Evolutionary conservation across 176 grass and related monocot species (phyloP).

Genomic region (Musa beccarii): DNA sequence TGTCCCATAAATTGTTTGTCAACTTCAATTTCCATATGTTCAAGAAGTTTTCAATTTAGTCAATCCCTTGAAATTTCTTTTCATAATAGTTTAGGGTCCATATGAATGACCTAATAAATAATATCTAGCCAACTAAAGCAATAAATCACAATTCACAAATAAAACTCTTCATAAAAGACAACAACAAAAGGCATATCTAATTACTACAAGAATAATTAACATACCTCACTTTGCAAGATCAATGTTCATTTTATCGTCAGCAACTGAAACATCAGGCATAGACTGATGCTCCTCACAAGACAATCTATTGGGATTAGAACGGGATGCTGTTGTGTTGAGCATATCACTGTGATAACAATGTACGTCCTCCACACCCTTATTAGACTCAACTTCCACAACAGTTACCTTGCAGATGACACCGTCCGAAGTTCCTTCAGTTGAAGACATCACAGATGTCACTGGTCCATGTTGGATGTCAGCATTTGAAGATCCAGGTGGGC

Average conservation of each 20-base stretch:
- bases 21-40: neutral
- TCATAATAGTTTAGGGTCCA: no score
- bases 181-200: neutral
- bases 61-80: neutral
- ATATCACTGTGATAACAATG: conserved; percentile 19
- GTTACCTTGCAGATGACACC: conserved; percentile 9
- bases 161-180: no score
- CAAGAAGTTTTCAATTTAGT: neutral
- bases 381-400: conserved; percentile 15
- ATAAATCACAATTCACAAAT: neutral
- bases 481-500: conserved; percentile 21
- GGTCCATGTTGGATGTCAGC: conserved; percentile 16
- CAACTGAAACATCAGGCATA: neutral
- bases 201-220: neutral
- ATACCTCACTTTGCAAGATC: conserved; percentile 5
- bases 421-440: conserved; percentile 27
- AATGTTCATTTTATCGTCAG: neutral
- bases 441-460: conserved; percentile 33
- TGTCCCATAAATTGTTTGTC: neutral
- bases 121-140: neutral
- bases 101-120: no score
- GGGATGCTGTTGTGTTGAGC: conserved; percentile 11
- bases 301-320: conserved; percentile 7
- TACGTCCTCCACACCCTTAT: conserved; percentile 17
- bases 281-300: neutral